A percentile compares a stretch with the other conserved stretches of the same genome.
These are phyloP conservation scores for Omphalotus guepiniiformis DNA, from an alignment of 768 basidiomycete genomes.

Conservation along the genomic window DNA sequence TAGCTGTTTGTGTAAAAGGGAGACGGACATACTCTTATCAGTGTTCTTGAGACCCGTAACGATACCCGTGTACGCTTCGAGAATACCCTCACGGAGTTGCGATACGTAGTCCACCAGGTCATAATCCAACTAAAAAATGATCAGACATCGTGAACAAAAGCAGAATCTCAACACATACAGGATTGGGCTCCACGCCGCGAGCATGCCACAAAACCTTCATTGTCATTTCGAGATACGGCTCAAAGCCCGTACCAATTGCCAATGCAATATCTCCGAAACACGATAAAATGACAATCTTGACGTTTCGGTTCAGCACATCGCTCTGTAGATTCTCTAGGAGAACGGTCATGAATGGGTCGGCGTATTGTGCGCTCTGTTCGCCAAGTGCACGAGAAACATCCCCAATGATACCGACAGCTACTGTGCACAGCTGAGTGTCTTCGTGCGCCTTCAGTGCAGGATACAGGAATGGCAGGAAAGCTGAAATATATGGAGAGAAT, in stretches of 20 bases:
- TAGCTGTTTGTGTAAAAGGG: not conserved
- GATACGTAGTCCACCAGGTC: conserved; percentile 92
- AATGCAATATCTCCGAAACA: conserved; percentile 97
- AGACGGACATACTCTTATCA: conserved; percentile 51
- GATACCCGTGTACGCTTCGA: conserved; percentile 96
- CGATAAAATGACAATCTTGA: conserved; percentile 94
- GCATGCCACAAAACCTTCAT: conserved; percentile 92
- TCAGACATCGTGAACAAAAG: not conserved
- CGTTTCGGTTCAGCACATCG: conserved; percentile 84
- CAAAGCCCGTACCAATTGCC: conserved; percentile 81
- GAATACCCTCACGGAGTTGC: conserved; percentile 86
- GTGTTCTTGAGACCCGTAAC: conserved; percentile 87
- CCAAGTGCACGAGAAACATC: conserved; percentile 95
- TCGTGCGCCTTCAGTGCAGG: conserved; percentile 89
- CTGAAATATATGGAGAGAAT: conserved; percentile 80
- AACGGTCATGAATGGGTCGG: conserved; percentile 86
- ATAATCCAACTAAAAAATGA: conserved; percentile 58
- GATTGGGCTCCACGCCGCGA: conserved; percentile 81
- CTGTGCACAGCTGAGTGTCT: conserved; percentile 92
- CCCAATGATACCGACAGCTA: conserved; percentile 93
- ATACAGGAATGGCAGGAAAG: conserved; percentile 83
- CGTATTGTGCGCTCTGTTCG: conserved; percentile 78
- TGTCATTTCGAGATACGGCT: conserved; percentile 85
- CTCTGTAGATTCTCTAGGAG: conserved; percentile 89
- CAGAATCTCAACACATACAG: conserved; percentile 47